Conservation (phyloP, 306 rosid genomes). For the Purshia tridentata region DNA sequence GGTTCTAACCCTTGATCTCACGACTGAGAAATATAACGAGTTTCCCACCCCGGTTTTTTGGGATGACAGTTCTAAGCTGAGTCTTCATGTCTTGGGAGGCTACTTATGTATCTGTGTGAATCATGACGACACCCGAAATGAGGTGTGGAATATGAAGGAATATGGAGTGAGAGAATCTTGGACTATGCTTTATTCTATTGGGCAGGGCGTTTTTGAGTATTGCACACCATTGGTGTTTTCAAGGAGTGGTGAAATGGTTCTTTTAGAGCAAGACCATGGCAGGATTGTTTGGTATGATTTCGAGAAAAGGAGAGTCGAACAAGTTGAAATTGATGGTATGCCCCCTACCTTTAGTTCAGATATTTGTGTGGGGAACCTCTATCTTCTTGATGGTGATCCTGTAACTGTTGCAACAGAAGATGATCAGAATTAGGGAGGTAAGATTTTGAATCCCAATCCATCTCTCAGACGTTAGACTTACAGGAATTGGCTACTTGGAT, state of each 20-base stretch:
- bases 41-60: not conserved
- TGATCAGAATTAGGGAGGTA: too few species aligned
- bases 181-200: not conserved
- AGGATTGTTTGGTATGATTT: not conserved
- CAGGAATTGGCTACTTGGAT: too few species aligned
- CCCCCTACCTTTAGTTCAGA: too few species aligned
- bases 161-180: not conserved
- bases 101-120: not conserved
- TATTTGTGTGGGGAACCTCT: too few species aligned
- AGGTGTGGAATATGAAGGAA: not conserved
- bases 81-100: not conserved
- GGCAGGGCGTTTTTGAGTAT: not conserved
- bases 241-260: not conserved
- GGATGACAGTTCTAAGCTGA: rapidly evolving
- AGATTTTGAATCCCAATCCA: too few species aligned
- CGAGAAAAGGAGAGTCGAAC: not conserved
- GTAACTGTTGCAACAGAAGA: too few species aligned
- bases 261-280: not conserved
- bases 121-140: not conserved
- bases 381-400: too few species aligned
- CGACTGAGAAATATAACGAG: not conserved
- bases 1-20: not conserved
- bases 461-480: too few species aligned
- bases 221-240: not conserved
- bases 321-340: not conserved